Base-by-base conservation (phyloP, 73 alveolate genomes). In the Vitrella brassicaformis region DNA sequence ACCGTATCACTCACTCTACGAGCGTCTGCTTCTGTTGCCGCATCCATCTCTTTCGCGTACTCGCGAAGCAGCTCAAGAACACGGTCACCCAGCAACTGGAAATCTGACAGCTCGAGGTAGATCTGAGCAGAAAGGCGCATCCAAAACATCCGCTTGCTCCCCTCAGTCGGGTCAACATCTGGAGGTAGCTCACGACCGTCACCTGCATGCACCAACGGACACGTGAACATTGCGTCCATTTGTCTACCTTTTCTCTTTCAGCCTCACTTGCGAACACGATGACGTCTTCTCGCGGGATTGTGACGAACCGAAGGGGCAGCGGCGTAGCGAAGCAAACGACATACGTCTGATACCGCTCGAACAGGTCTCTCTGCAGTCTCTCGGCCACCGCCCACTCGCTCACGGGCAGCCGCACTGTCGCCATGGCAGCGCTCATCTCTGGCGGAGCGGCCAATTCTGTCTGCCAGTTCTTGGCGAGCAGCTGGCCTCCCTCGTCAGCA, bases 401-500 rank as follows among this genome's bases (percentile, higher is more conserved):
- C 19, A 10, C 26, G 30, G 74, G 74, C 30, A 68, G 74, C 10
- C 31, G 65, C 29, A 68, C 74, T 18, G 30, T 68, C 31, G 31
- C 74, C 74, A 68, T 68, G 25, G 74, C 74, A n/a, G n/a, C n/a
- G n/a, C n/a, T n/a, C 31, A 68, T 31, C 64, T 26, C 65, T 25
- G 65, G 65, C 28, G 72, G 27, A 27, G 72, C 39, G 47, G 29
- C 29, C 27, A 27, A 27, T 30, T 68, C 56, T 1, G 74, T 68
- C 25, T 64, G 65, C 47, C 30, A 25, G 25, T 28, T 32, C 74
- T 68, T 31, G 46, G 74, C 74, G 27, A 68, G 74, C 31, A n/a
- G 31, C 30, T 68, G 30, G 74, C 74, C 74, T 68, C 74, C 74
- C 64, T 68, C 31, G 18, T 4, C 31, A 30, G 74, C 74, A 47